Evolutionary conservation across 768 basidiomycete genomes (phyloP), one percentile per base, ranked within the genome.

Genomic region (Russula abietina): DNA sequence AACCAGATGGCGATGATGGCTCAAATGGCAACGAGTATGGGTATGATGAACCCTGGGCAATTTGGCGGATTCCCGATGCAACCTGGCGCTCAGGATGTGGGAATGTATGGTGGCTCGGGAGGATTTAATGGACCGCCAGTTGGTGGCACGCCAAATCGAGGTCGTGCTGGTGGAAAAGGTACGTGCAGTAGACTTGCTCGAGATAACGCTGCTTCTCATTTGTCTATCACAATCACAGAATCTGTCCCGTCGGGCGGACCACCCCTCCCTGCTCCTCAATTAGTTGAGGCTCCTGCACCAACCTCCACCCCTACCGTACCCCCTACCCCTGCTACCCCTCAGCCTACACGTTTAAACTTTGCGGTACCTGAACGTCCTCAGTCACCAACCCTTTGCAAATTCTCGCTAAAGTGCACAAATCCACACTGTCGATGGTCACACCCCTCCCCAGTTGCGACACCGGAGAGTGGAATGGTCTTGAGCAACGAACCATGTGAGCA

Each of bases 371-470:
- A 88, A 64, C 81, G 91, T 36, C 91, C 91, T 1, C 87, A 88
- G 68, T 91, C 91, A 1, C 91, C 91, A 0, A 91, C 89, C 0
- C 79, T 99, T 24, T 99, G 97, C 84, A 97, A 97, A 76, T 98
- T 90, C 67, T 86, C 83, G 12, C 79, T 88, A 26, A 96, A 94
- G 68, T 99, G 97, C 75, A 89, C 88, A 54, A 96, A 98, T 73
- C 80, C 89, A 0, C 80, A 87, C 51, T 99, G 97, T 73, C 81
- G 89, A 19, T 98, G 85, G 73, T 92, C 93, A 10, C 97, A 99
- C 73, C 95, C 97, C 5, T 93, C 91, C 10, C 97, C 97, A n/a
- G 92, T 94, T 3, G 95, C 97, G 7, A 97, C 96, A 19, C 81
- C 89, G 36, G 93, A 96, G 75, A 94, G 90, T 69, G 97, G 95